Evolutionary conservation across 257 asterid species (phyloP).

Genomic region (Nicotiana knightiana): DNA sequence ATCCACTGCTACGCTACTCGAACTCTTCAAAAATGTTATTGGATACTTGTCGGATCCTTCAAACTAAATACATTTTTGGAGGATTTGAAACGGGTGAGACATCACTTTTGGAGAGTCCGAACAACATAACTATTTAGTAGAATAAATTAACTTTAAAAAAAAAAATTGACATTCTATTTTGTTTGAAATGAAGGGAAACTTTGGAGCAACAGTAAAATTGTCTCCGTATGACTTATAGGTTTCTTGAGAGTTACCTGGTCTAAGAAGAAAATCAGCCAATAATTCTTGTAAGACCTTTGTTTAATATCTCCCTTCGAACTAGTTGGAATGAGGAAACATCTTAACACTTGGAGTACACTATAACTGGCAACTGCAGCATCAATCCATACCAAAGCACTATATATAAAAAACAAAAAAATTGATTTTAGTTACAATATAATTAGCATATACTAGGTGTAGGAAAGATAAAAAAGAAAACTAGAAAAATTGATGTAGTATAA

Average conservation of each 20-base stretch:
- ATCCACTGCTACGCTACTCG: no score
- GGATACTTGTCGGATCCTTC: no score
- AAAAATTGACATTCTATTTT: no score
- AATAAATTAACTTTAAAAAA: no score
- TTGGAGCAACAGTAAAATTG: no score
- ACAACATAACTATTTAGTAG: no score
- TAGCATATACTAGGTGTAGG: background rate
- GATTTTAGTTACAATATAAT: background rate
- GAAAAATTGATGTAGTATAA: background rate
- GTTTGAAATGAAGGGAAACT: no score
- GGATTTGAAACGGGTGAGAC: no score
- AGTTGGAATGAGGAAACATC: slow-evolving; percentile 19
- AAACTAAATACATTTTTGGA: no score
- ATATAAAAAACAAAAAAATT: background rate
- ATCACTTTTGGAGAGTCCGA: no score
- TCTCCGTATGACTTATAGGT: no score
- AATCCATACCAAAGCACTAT: slow-evolving; percentile 49
- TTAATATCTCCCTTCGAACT: slow-evolving; percentile 12
- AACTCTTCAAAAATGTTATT: no score
- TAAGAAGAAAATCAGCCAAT: slow-evolving; percentile 49
- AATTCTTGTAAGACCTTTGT: slow-evolving; percentile 20
- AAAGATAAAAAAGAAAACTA: background rate
- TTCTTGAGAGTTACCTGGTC: slow-evolving; percentile 49
- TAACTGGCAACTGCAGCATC: slow-evolving; percentile 52
- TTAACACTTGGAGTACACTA: slow-evolving; percentile 43